phyloP scores from a whole-genome alignment of 768 basidiomycete genomes.

The Tricholoma bakamatsutake region DNA sequence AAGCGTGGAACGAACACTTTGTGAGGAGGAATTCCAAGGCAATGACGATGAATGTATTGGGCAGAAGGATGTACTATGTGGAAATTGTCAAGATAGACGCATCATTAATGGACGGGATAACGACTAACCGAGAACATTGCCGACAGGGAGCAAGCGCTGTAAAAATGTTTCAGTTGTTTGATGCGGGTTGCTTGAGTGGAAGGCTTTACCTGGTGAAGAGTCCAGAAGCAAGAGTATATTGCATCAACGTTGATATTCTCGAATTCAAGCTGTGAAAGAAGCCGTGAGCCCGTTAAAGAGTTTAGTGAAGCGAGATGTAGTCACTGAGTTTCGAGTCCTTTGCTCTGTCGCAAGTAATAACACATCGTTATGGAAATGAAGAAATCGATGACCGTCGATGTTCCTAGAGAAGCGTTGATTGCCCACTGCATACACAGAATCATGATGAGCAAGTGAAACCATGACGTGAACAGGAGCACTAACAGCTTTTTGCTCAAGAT shows the following conservation, averaged over 20 bases:
- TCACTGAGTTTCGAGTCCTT: constrained; percentile 17
- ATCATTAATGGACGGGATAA: not conserved
- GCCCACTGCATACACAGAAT: constrained; percentile 29
- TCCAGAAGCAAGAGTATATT: constrained; percentile 22
- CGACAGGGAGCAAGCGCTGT: constrained; percentile 39
- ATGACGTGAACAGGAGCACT: constrained; percentile 8
- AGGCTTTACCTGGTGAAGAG: constrained; percentile 18
- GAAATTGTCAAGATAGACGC: not conserved
- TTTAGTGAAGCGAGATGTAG: not conserved
- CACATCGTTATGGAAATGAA: constrained; percentile 31
- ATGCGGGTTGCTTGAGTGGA: not conserved
- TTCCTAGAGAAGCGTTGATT: constrained; percentile 34
- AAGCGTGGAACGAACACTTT: constrained; percentile 27
- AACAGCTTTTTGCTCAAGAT: constrained; percentile 27
- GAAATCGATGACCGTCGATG: constrained; percentile 40
- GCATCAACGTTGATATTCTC: constrained; percentile 27
- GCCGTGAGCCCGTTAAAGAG: not conserved
- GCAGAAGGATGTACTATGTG: constrained; percentile 35
- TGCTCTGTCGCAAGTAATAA: constrained; percentile 28
- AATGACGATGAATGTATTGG: constrained; percentile 38
- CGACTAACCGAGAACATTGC: constrained; percentile 35
- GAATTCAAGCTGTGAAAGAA: constrained; percentile 20
- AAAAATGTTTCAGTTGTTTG: not conserved
- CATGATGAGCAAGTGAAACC: not conserved
- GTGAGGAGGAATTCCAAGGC: constrained; percentile 38